These are phyloP conservation scores for Lepraria neglecta DNA, from an alignment of 495 filamentous ascomycete genomes.

Conservation along the genomic window DNA sequence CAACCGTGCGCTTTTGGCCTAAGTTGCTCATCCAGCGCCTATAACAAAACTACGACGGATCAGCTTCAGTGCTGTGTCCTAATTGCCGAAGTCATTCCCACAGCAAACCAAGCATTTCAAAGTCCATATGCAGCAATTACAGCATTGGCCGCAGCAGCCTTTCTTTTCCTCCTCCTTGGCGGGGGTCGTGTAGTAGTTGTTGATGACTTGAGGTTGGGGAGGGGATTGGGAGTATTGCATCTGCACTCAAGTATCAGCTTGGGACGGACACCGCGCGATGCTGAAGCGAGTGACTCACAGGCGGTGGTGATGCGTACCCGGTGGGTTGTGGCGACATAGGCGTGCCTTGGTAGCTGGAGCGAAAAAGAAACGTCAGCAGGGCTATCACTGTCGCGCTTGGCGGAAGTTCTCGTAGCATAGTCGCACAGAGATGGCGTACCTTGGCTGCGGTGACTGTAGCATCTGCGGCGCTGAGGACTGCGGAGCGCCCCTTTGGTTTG, in stretches of 20 bases:
- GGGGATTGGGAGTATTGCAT: background rate
- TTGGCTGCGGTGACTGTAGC: background rate
- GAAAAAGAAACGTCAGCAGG: background rate
- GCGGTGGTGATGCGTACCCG: background rate
- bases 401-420: background rate
- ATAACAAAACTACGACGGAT: background rate
- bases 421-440: background rate
- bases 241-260: background rate
- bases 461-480: background rate
- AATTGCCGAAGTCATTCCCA: background rate
- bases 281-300: background rate
- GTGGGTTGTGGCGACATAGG: background rate
- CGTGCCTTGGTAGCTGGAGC: background rate
- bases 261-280: background rate
- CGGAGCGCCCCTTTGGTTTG: background rate
- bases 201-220: background rate
- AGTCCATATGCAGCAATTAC: background rate
- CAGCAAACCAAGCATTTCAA: background rate
- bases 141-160: background rate
- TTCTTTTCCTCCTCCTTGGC: background rate
- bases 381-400: background rate
- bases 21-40: background rate
- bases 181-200: background rate
- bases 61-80: background rate
- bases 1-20: background rate